A percentile compares a stretch with the other conserved stretches of the same genome.
These are phyloP conservation scores for Leucogyrophana mollusca DNA, from an alignment of 768 basidiomycete species.

Conservation along the genomic window DNA sequence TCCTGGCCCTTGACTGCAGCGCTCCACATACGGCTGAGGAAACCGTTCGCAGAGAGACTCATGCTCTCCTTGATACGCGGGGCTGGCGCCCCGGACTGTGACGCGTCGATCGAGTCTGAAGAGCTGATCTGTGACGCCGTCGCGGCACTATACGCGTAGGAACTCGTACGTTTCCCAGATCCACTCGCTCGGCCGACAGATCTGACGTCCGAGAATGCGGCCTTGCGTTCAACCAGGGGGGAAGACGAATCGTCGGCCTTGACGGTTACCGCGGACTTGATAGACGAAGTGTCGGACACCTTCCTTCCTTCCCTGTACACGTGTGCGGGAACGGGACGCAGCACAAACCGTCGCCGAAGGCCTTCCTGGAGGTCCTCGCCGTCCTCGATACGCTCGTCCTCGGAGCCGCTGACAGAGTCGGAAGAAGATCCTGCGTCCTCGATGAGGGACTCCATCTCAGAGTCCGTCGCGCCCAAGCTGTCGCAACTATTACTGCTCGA, in stretches of 20 bases:
- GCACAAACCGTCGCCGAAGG: slow-evolving; percentile 39
- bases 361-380: slow-evolving; percentile 16
- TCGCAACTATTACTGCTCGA: slow-evolving; percentile 44
- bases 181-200: slow-evolving; percentile 22
- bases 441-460: slow-evolving; percentile 62
- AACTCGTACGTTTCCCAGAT: slow-evolving; percentile 22
- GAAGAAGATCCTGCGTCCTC: slow-evolving; percentile 60
- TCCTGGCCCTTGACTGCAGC: slow-evolving; percentile 48
- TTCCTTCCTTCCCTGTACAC: slow-evolving; percentile 41
- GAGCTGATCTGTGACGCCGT: slow-evolving; percentile 11
- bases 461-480: slow-evolving; percentile 44
- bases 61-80: slow-evolving; percentile 33
- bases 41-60: slow-evolving; percentile 44
- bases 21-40: slow-evolving; percentile 77
- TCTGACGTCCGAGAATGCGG: slow-evolving; percentile 21
- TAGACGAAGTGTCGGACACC: slow-evolving; percentile 30
- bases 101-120: slow-evolving; percentile 8
- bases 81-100: slow-evolving; percentile 9
- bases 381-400: slow-evolving; percentile 35
- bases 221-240: slow-evolving; percentile 2
- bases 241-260: slow-evolving; percentile 27
- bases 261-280: slow-evolving; percentile 34
- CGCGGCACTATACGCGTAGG: slow-evolving; percentile 26
- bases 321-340: slow-evolving; percentile 47
- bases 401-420: slow-evolving; percentile 52